Percentiles rank a stretch among this genome's conserved stretches.
These are phyloP conservation scores for Teratosphaeria gauchensis DNA, from an alignment of 2,329 filamentous ascomycete species.

Conservation along the genomic window DNA sequence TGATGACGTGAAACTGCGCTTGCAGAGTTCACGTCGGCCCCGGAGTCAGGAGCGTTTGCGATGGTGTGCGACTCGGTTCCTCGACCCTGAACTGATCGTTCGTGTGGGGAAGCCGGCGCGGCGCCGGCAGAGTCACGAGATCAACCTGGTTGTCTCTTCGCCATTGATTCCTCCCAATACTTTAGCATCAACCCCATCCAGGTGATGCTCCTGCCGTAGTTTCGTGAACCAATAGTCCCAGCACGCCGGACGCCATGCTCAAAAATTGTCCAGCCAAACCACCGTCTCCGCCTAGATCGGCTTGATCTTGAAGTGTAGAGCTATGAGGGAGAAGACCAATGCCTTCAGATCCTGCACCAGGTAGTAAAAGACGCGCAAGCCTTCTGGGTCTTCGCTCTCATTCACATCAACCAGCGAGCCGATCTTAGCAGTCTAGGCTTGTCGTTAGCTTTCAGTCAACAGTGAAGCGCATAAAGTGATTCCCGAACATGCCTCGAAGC, in stretches of 20 bases:
- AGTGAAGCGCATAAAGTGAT: constrained; percentile 14
- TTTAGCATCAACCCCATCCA: not conserved
- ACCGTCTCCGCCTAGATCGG: constrained; percentile 2
- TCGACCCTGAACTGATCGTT: not conserved
- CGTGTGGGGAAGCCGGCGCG: not conserved
- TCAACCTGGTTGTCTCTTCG: not conserved
- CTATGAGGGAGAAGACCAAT: constrained; percentile 90
- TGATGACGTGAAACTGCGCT: not conserved
- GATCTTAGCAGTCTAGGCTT: constrained; percentile 81
- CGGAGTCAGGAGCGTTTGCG: not conserved
- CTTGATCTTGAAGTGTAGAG: constrained; percentile 75
- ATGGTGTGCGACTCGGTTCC: not conserved
- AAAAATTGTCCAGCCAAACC: not conserved
- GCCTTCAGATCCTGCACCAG: constrained; percentile 96
- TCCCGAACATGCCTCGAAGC: constrained; percentile 66
- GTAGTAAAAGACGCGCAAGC: constrained; percentile 95
- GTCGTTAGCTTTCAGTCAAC: not conserved
- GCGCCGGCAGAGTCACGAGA: not conserved
- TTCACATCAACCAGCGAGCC: constrained; percentile 94
- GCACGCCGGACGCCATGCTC: not conserved
- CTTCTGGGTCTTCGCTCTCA: constrained; percentile 91
- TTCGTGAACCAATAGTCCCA: not conserved
- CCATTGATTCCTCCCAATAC: not conserved
- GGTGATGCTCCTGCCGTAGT: not conserved
- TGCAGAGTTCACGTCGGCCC: not conserved